Evolutionary conservation across 768 basidiomycete genomes (phyloP), one percentile per base, ranked within the genome.

Genomic region (Neoboletus subvelutipes): DNA sequence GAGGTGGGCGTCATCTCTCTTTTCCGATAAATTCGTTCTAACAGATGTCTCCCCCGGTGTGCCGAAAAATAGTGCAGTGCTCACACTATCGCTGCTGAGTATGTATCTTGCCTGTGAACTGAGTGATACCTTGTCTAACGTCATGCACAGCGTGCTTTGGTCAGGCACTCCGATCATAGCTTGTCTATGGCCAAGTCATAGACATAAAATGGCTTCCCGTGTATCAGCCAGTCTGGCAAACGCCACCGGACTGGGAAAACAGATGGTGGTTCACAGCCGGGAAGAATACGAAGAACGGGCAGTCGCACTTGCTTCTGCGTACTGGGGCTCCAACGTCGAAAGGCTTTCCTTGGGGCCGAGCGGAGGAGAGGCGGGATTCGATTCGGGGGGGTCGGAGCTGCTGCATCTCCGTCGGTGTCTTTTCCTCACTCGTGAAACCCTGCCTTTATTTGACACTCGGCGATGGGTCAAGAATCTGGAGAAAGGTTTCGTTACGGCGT

Each of bases 31-130:
- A 46, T 31, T 29, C 31, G 18, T 7, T n/a, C 46, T 58, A 5
- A 68, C n/a, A 39, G n/a, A 12, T 6, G 22, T 17, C 12, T 45
- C 6, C 9, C n/a, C 33, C 1, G 15, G 2, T 11, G 24, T 24
- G 39, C 41, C 24, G 12, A 20, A 50, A 39, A 49, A 59, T 12
- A 81, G 80, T 81, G 80, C 63, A 81, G 78, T 55, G 80, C 81
- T 18, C 80, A 82, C 52, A 82, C 80, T 5, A 75, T 80, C 39
- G 77, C 79, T 13, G 75, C 77, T 13, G 80, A 82, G 78, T 80
- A 52, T 52, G 78, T 67, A 20, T 50, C 15, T 26, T 45, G 3
- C 18, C 4, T 46, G 13, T 46, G 45, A 22, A 39, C n/a, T 17
- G 36, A 50, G 7, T 4, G 8, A 34, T 4, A 0, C 4, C 43